These are phyloP conservation scores for Yamagishiella unicocca DNA, from an alignment of 139 green algal species.

Conservation along the genomic window DNA sequence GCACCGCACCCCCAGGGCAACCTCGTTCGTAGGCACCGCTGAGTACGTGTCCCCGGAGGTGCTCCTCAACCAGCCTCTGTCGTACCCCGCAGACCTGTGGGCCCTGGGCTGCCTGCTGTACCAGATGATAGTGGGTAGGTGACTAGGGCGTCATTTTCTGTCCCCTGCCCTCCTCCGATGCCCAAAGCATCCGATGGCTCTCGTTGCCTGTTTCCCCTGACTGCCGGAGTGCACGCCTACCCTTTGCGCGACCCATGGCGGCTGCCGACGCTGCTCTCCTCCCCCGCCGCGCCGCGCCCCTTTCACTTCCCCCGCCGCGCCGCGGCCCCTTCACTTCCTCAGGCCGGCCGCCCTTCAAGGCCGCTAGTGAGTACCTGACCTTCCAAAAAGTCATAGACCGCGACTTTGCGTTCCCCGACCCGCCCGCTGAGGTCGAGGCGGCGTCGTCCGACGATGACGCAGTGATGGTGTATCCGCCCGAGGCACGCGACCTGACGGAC, in stretches of 20 bases:
- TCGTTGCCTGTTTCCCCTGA: too few species aligned
- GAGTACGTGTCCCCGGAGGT: conserved; percentile 92
- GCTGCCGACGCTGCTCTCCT: too few species aligned
- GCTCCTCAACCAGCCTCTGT: conserved; percentile 76
- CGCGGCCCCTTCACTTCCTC: background rate
- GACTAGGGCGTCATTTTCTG: too few species aligned
- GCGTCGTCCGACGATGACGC: background rate
- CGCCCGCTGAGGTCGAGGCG: conserved; percentile 38
- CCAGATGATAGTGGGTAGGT: conserved; percentile 63
- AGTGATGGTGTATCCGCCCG: conserved; percentile 6
- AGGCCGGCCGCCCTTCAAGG: conserved; percentile 84
- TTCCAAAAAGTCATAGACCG: conserved; percentile 78
- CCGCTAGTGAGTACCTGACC: conserved; percentile 86
- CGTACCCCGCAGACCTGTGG: conserved; percentile 85
- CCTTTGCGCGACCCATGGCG: too few species aligned
- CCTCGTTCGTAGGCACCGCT: conserved; percentile 90
- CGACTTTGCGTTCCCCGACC: conserved; percentile 59
- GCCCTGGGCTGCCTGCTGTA: conserved; percentile 83
- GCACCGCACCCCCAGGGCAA: conserved; percentile 43
- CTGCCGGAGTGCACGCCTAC: too few species aligned
- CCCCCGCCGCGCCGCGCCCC: too few species aligned
- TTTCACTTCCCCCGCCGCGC: too few species aligned
- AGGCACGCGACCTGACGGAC: conserved; percentile 73
- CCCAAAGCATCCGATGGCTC: too few species aligned
- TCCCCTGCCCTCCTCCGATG: too few species aligned